These are phyloP conservation scores for Dryas integrifolia DNA, from an alignment of 331 rosid genomes.

Conservation along the genomic window DNA sequence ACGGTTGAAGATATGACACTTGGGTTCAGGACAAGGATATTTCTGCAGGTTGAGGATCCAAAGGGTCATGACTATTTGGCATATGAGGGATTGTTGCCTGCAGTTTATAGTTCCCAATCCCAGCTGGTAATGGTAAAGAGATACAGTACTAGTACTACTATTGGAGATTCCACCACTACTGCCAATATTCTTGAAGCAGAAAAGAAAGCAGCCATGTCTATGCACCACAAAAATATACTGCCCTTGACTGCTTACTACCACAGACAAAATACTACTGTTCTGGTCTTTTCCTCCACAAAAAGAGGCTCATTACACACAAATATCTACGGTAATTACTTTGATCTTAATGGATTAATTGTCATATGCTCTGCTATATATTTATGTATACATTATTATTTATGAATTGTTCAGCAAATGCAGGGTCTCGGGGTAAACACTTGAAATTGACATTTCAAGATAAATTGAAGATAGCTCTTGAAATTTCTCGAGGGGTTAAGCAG, in stretches of 20 bases:
- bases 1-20: constrained; percentile 18
- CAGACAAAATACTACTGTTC: neutral
- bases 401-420: neutral
- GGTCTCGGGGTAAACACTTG: constrained; percentile 7
- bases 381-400: neutral
- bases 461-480: constrained; percentile 16
- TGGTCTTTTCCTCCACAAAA: constrained; percentile 18
- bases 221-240: constrained; percentile 30
- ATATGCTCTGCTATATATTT: too few relatives aligned
- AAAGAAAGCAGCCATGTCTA: constrained; percentile 21
- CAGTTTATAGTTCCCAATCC: neutral
- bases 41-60: neutral
- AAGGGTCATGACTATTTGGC: neutral
- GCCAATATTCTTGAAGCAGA: constrained; percentile 16
- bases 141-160: neutral
- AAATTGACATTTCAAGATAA: constrained; percentile 23
- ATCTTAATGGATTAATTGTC: too few relatives aligned
- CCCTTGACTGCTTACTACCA: constrained; percentile 13
- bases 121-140: constrained; percentile 14
- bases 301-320: constrained; percentile 16
- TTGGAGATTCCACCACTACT: neutral
- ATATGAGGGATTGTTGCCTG: constrained; percentile 9
- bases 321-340: constrained; percentile 15
- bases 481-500: constrained; percentile 23
- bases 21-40: constrained; percentile 10